Evolutionary conservation across 805 yeast species (phyloP), one percentile per base, ranked within the genome.

Genomic region (Wickerhamomyces pijperi): DNA sequence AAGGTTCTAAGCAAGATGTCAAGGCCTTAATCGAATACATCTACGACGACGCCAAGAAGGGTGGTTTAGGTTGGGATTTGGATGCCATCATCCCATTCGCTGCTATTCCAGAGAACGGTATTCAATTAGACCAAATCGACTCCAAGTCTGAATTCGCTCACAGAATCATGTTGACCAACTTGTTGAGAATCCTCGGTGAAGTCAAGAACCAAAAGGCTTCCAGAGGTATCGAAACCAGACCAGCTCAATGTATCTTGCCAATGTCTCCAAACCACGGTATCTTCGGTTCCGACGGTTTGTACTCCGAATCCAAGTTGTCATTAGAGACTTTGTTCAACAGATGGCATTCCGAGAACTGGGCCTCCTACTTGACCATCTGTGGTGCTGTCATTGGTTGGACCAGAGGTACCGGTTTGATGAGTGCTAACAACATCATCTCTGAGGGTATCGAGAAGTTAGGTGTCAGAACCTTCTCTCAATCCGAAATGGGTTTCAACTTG

Each of bases 321-420:
- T 72, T 92, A 52, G 99, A 92, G 70, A 90, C 97, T 25, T 70
- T 92, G 59, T 87, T 92, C 77, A 90, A 90, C 81, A 84, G 97
- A 75, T 92, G 98, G 98, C 74, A 80, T 65, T 88, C 98, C 36
- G 99, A 92, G 72, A 82, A 87, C 43, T 92, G 99, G 99, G 79
- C 82, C 35, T 69, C 82, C 48, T 92, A 84, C 69, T 78, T 92
- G 67, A 92, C 97, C 43, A 71, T 92, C 44, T 88, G 97, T 65
- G 99, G 99, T 72, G 97, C 98, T 35, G 75, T 92, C 50, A 92
- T 92, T 63, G 99, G 99, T 61, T 92, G 99, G 99, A 92, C 99
- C 47, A 85, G 99, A 74, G 99, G 99, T 65, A 92, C 99, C 43
- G 99, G 99, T 58, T 78, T 92, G 59, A 92, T 92, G 99, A 74